Base-by-base conservation (phyloP, 768 basidiomycete species). In the Porphyrellus cyaneotinctus region DNA sequence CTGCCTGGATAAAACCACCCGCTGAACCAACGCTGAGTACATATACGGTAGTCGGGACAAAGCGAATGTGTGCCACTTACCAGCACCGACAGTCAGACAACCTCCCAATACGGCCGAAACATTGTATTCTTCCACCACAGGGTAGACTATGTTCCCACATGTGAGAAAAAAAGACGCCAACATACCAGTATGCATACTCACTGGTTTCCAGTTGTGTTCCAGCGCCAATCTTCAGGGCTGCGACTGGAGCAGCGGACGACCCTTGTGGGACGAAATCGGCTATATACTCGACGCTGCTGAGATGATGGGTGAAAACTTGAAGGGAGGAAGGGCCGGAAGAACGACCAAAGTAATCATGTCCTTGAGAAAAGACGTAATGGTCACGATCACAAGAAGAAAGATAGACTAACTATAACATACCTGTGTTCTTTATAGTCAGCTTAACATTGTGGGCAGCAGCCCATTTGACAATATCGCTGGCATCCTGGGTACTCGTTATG, bases 1-100 rank as follows among this genome's bases (percentile, higher is more conserved):
- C 79, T 20, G 77, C 80, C 43, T 71, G 68, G 3, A 76, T 53
- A 73, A 75, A 81, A 2, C 80, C 78, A 22, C 75, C 79, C 5
- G 57, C 50, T 52, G 2, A 32, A 7, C 3, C 17, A 32, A 22
- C 8, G 6, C 0, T 44, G 18, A 49, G 23, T n/a, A n/a, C n/a
- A n/a, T 36, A 22, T 14, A 12, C 17, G 11, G 37, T 4, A 22
- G 26, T 15, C 33, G 18, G 6, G 31, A 28, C 15, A 33, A 15
- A 4, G 6, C 10, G 7, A 13, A 24, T 8, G 32, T 18, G 3
- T 4, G 12, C 0, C 4, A 39, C 49, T 15, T 11, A 63, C 61
- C 51, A 45, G 43, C 58, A 30, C 61, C 60, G 13, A 63, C 61
- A 1, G 61, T 62, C 11, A 56, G 28, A 43, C 58, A 62, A 18